A percentile compares a stretch with the other conserved stretches of the same genome.
Evolutionary conservation across 345 rosid species (phyloP).

Genomic region (Eucalyptus tenuipes): DNA sequence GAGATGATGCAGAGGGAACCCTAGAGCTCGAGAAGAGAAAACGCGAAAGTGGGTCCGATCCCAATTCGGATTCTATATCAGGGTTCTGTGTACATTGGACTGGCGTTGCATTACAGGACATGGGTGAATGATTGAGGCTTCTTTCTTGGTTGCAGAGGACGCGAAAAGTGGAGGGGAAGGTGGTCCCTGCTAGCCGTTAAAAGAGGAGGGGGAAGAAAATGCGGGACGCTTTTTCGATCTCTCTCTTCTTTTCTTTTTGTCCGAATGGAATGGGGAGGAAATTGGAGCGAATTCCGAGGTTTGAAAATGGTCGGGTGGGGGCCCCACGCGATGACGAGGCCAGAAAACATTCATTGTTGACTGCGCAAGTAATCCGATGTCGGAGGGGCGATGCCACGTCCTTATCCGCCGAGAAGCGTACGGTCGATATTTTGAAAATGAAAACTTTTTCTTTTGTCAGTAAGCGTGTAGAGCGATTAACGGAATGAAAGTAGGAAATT

Average conservation of each 20-base stretch:
- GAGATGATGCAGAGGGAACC: neutral
- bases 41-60: neutral
- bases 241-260: fast-evolving
- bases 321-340: neutral
- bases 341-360: neutral
- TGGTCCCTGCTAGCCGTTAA: conserved; percentile 31
- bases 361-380: neutral
- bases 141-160: neutral
- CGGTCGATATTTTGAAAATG: neutral
- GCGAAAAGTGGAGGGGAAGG: neutral
- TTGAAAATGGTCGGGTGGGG: neutral
- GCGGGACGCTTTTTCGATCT: neutral
- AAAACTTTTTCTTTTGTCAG: neutral
- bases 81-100: neutral
- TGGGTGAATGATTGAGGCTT: neutral
- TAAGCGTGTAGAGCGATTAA: fast-evolving
- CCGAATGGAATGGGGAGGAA: neutral
- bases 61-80: neutral
- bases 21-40: neutral
- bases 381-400: neutral
- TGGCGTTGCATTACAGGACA: neutral
- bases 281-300: neutral
- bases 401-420: fast-evolving
- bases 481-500: no score
- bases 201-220: neutral